Evolutionary conservation across 2,329 filamentous ascomycete species (phyloP).

Genomic region (Cercospora janseana): DNA sequence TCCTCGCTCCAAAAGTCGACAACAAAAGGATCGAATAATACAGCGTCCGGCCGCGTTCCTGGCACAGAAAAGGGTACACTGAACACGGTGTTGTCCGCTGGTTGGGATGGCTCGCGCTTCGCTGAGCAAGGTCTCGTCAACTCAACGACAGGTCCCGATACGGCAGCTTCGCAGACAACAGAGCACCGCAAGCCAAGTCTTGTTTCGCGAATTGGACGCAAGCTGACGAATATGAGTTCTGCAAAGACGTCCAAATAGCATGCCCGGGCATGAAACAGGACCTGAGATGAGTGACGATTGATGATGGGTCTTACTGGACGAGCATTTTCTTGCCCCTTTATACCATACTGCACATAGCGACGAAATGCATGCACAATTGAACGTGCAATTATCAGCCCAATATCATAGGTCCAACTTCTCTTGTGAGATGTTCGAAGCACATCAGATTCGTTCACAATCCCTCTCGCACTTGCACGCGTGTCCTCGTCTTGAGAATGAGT

Average conservation of each 20-base stretch:
- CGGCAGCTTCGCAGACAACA: not conserved
- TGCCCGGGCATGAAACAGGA: not conserved
- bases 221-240: not conserved
- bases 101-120: slow-evolving; percentile 4
- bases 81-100: not conserved
- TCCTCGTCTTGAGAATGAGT: too few relatives aligned
- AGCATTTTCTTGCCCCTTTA: too few relatives aligned
- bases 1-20: not conserved
- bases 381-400: not conserved
- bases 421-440: too few relatives aligned
- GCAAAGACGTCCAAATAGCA: not conserved
- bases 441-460: too few relatives aligned
- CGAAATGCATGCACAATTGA: not conserved
- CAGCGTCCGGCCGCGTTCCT: not conserved
- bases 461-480: too few relatives aligned
- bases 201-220: slow-evolving; percentile 6
- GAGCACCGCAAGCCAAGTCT: slow-evolving; percentile 7
- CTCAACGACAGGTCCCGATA: not conserved
- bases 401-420: too few relatives aligned
- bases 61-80: slow-evolving; percentile 8
- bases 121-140: slow-evolving; percentile 1
- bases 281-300: not conserved
- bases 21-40: not conserved
- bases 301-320: too few relatives aligned
- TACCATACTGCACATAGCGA: not conserved